These are phyloP conservation scores for Schwanniomyces yamadae DNA, from an alignment of 805 yeast genomes.

Conservation along the genomic window DNA sequence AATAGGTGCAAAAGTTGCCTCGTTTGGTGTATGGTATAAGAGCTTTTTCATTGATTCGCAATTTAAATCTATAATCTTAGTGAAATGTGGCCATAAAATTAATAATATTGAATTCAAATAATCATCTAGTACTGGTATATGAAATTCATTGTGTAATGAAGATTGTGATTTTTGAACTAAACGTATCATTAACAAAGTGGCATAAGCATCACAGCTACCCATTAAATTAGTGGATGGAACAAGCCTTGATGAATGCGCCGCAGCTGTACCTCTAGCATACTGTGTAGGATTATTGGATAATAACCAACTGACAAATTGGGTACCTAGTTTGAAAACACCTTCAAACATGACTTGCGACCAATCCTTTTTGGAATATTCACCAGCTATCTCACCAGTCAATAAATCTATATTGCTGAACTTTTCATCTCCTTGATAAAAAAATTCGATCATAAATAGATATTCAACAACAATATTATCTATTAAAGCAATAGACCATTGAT, in stretches of 20 bases:
- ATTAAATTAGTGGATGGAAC: conserved; percentile 15
- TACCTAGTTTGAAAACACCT: conserved; percentile 40
- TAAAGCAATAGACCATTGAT: conserved; percentile 70
- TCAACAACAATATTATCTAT: conserved; percentile 78
- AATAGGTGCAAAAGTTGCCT: conserved; percentile 40
- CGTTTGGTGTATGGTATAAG: conserved; percentile 28
- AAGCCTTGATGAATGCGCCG: conserved; percentile 34
- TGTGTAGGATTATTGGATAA: conserved; percentile 37
- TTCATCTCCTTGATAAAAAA: conserved; percentile 54
- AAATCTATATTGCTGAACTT: conserved; percentile 25
- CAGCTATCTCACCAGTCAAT: conserved; percentile 10
- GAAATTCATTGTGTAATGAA: conserved; percentile 61
- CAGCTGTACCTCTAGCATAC: conserved; percentile 29
- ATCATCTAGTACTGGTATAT: conserved; percentile 68
- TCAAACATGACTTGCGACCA: conserved; percentile 41
- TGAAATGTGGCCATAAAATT: conserved; percentile 84
- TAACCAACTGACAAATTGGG: conserved; percentile 47
- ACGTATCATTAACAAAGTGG: conserved; percentile 72
- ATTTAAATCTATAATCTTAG: conserved; percentile 70
- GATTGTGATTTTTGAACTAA: conserved; percentile 63
- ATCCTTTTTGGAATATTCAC: conserved; percentile 13
- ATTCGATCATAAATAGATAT: conserved; percentile 67
- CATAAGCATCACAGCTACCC: conserved; percentile 69
- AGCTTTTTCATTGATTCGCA: conserved; percentile 67
- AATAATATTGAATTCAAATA: conserved; percentile 66